Conservation (phyloP, 495 filamentous ascomycete genomes). For the Neurospora terricola region DNA sequence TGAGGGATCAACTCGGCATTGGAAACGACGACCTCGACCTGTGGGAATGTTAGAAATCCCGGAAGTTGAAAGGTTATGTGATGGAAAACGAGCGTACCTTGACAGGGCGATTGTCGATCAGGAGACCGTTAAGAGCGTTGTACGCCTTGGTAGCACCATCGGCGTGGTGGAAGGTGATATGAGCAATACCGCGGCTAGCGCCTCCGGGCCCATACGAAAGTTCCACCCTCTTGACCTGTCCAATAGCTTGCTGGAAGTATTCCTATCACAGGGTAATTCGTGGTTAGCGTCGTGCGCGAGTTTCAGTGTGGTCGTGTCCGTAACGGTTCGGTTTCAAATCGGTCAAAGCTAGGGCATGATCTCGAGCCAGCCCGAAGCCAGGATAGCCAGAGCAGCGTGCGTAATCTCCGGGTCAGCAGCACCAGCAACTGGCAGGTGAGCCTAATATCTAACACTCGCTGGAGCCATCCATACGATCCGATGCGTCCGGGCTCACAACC, state of each 20-base stretch:
- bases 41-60: neutral
- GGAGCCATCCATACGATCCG: conserved; percentile 11
- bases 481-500: conserved; percentile 1
- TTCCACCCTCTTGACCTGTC: conserved; percentile 76
- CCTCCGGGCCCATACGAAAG: conserved; percentile 90
- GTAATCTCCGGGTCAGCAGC: conserved; percentile 5
- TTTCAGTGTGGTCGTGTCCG: neutral
- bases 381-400: conserved; percentile 30
- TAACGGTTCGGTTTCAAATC: conserved; percentile 1
- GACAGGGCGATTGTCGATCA: conserved; percentile 82
- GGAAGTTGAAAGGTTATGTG: neutral
- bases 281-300: conserved; percentile 26
- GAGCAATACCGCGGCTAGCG: conserved; percentile 76
- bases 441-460: conserved; percentile 8
- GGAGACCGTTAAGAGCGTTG: conserved; percentile 70
- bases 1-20: conserved; percentile 55
- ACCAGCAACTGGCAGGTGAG: conserved; percentile 21
- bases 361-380: conserved; percentile 8
- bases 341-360: neutral
- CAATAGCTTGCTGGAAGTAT: conserved; percentile 83
- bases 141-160: conserved; percentile 75
- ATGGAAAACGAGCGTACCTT: conserved; percentile 48
- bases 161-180: conserved; percentile 56
- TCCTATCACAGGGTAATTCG: conserved; percentile 56
- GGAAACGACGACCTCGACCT: conserved; percentile 87